Percentiles rank a stretch among this genome's conserved stretches.
Conservation (phyloP, 768 basidiomycete genomes). For the Calocera cornea region DNA sequence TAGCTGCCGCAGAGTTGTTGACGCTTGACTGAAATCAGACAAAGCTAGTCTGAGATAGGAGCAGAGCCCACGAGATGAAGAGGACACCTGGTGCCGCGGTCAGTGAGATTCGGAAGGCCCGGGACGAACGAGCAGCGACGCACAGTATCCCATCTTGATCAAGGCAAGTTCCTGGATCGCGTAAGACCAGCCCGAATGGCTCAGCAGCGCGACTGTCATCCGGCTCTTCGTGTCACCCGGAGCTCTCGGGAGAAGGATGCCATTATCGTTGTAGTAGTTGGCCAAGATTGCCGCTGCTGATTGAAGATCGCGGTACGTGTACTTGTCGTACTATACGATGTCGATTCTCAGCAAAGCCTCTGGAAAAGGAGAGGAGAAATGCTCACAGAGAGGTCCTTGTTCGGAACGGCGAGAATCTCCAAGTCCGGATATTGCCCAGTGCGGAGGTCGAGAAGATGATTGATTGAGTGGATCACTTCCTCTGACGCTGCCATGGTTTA, state of each 20-base stretch:
- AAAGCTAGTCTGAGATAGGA: background rate
- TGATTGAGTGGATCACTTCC: conserved; percentile 2
- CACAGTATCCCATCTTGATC: conserved; percentile 1
- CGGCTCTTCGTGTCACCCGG: background rate
- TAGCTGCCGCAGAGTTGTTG: conserved; percentile 36
- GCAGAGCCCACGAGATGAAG: background rate
- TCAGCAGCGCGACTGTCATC: background rate
- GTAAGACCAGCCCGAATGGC: background rate
- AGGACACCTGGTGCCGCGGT: background rate
- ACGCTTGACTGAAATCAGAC: conserved; percentile 11
- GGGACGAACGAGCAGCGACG: background rate
- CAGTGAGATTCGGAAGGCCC: background rate
- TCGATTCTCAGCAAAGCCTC: background rate
- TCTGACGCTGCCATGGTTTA: background rate
- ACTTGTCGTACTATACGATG: background rate
- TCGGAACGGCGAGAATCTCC: background rate
- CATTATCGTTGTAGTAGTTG: background rate
- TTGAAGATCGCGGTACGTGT: background rate
- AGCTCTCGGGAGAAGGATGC: background rate
- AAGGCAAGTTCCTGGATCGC: background rate
- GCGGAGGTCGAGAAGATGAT: background rate
- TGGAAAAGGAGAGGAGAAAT: background rate
- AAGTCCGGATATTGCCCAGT: background rate
- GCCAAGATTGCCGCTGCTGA: background rate
- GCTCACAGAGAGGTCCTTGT: background rate